A percentile compares a stretch with the other conserved stretches of the same genome.
These are phyloP conservation scores for Cystobasidiaceae sp. DNA, from an alignment of 1,284 basidiomycete genomes.

Conservation along the genomic window DNA sequence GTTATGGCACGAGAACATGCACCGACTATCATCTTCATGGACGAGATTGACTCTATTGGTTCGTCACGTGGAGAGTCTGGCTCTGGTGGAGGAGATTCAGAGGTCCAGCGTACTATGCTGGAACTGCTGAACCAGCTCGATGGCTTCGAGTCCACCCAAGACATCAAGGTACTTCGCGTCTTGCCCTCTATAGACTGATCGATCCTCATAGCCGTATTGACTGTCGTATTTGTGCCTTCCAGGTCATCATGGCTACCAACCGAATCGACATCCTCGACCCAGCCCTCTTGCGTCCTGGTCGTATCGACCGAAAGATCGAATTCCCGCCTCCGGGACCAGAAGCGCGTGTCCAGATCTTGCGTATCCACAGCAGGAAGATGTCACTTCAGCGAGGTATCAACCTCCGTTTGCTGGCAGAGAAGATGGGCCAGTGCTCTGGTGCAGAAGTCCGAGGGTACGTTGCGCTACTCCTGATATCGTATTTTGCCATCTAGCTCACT, in stretches of 20 bases:
- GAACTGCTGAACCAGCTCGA: slow-evolving; percentile 95
- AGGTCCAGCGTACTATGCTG: slow-evolving; percentile 97
- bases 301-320: slow-evolving; percentile 98
- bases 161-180: slow-evolving; percentile 68
- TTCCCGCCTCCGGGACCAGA: slow-evolving; percentile 98
- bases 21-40: slow-evolving; percentile 96
- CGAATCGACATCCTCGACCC: slow-evolving; percentile 97
- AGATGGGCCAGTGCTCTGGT: slow-evolving; percentile 94
- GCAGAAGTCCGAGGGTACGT: slow-evolving; percentile 75
- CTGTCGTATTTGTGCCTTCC: neutral
- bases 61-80: slow-evolving; percentile 83
- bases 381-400: slow-evolving; percentile 96
- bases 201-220: neutral
- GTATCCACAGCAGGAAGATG: slow-evolving; percentile 99
- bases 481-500: no score
- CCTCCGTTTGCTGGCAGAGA: slow-evolving; percentile 86
- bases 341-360: slow-evolving; percentile 90
- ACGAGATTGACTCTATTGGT: slow-evolving; percentile 97
- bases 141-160: slow-evolving; percentile 95
- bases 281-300: slow-evolving; percentile 87
- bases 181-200: neutral
- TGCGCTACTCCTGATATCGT: neutral
- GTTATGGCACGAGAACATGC: slow-evolving; percentile 98
- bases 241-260: slow-evolving; percentile 95
- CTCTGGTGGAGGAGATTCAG: slow-evolving; percentile 76